phyloP scores from a whole-genome alignment of 2,329 filamentous ascomycete species.

The Alternaria solani region DNA sequence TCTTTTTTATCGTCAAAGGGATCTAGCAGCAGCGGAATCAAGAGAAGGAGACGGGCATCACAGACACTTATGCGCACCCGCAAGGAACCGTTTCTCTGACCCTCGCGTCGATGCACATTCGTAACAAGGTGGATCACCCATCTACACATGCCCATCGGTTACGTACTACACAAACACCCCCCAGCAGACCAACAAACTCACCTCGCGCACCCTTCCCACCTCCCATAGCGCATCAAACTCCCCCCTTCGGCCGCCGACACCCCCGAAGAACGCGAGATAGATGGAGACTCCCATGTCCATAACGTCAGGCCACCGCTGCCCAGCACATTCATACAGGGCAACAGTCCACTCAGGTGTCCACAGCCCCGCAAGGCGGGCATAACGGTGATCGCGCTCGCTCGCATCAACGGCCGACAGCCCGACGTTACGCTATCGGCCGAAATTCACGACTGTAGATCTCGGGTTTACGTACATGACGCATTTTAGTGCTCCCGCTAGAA shows the following conservation, averaged over 20 bases:
- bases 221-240: not conserved
- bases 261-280: not conserved
- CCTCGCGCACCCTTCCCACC: not conserved
- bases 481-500: not conserved
- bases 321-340: not conserved
- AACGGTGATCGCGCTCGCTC: not conserved
- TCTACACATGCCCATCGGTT: not conserved
- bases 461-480: not conserved
- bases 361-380: not conserved
- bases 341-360: not conserved
- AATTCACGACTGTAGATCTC: not conserved
- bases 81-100: not conserved
- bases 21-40: not conserved
- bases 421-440: conserved; percentile 1
- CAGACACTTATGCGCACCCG: not conserved
- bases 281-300: not conserved
- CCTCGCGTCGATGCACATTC: not conserved
- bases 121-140: not conserved
- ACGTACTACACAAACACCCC: not conserved
- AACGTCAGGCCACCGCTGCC: not conserved
- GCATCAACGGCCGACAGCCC: conserved; percentile 7
- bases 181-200: not conserved
- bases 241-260: not conserved
- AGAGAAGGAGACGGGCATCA: not conserved
- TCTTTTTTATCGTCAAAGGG: not conserved